Conservation (phyloP, 805 yeast species). For the Metschnikowia gelsemii region DNA sequence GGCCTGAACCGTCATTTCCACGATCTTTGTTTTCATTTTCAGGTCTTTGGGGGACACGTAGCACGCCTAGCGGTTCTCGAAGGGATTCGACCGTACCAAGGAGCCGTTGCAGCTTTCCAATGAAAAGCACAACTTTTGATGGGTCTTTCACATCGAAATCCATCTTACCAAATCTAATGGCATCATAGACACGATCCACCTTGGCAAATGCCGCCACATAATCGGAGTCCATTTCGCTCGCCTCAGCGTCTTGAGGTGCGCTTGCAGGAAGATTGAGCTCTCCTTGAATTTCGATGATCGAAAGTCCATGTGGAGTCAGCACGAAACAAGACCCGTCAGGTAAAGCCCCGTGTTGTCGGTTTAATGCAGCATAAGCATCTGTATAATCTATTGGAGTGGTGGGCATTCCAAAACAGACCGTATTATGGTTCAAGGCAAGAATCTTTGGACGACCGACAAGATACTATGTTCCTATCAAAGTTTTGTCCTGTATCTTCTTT, state of each 20-base stretch:
- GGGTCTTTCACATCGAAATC: constrained; percentile 42
- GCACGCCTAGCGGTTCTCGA: constrained; percentile 63
- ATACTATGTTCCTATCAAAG: no score
- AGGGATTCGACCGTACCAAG: constrained; percentile 59
- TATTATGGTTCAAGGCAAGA: no score
- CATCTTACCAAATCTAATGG: constrained; percentile 51
- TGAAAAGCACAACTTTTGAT: constrained; percentile 52
- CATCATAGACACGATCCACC: constrained; percentile 38
- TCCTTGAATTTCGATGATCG: constrained; percentile 71
- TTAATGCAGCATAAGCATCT: constrained; percentile 16
- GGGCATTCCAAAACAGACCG: no score
- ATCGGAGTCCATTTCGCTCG: constrained; percentile 27
- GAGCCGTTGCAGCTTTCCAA: constrained; percentile 70
- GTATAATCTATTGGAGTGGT: constrained; percentile 16
- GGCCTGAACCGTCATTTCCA: no score
- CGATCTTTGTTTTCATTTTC: no score
- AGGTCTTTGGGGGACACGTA: constrained; percentile 53
- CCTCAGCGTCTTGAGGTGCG: constrained; percentile 37
- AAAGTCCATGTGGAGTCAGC: constrained; percentile 57
- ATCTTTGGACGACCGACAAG: no score
- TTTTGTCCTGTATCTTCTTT: no score
- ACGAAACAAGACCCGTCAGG: constrained; percentile 22
- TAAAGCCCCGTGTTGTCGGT: background rate
- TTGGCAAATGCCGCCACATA: constrained; percentile 36
- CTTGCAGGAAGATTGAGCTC: constrained; percentile 50